These are phyloP conservation scores for Inga leiocalycina DNA, from an alignment of 306 rosid species.

Conservation along the genomic window DNA sequence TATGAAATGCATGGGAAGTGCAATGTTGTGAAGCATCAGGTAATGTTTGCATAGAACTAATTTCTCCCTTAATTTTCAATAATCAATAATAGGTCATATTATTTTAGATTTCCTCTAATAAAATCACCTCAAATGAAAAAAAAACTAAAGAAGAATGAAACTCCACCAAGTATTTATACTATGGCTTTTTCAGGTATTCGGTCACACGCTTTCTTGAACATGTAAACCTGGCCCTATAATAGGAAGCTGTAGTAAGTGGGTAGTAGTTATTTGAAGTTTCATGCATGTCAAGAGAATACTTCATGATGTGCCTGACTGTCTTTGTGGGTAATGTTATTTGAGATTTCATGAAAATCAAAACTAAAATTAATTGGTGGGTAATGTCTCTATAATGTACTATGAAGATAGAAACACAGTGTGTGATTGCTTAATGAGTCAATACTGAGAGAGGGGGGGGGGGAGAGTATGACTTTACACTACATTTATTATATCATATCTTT, in stretches of 20 bases:
- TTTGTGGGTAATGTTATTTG: not conserved
- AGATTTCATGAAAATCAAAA: not conserved
- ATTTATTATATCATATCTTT: not conserved
- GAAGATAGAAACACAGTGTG: not conserved
- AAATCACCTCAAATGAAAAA: not conserved
- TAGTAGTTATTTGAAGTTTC: not conserved
- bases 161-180: not conserved
- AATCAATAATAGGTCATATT: not conserved
- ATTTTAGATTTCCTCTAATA: not conserved
- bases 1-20: slow-evolving; percentile 46
- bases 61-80: not conserved
- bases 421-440: not conserved
- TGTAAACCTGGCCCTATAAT: not conserved
- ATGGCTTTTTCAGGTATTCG: not conserved
- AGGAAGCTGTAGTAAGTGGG: not conserved
- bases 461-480: not conserved
- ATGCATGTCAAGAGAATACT: not conserved
- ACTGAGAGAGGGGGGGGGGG: not conserved
- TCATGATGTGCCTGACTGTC: not conserved
- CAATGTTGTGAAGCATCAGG: slow-evolving; percentile 45
- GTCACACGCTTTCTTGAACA: not conserved
- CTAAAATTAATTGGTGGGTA: slow-evolving; percentile 16
- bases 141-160: not conserved
- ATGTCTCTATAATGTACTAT: slow-evolving; percentile 2
- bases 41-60: slow-evolving; percentile 35